phyloP scores from a whole-genome alignment of 331 rosid species.

The Arachis monticola region DNA sequence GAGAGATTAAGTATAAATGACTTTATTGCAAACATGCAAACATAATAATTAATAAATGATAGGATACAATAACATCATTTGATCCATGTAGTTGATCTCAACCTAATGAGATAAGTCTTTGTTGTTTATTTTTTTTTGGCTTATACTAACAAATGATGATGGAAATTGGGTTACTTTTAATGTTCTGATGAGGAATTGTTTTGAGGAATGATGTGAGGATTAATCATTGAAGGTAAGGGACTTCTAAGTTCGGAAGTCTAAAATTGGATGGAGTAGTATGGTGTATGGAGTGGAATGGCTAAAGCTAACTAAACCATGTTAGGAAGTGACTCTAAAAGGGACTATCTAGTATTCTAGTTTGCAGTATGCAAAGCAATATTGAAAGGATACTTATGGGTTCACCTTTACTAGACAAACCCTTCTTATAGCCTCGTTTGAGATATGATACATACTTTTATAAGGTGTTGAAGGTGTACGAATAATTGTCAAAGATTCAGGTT shows the following conservation, averaged over 20 bases:
- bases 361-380: background rate
- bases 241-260: too few species aligned
- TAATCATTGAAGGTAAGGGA: background rate
- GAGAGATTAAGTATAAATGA: too few species aligned
- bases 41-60: too few species aligned
- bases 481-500: constrained; percentile 84
- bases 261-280: too few species aligned
- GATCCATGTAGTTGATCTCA: background rate
- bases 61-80: too few species aligned
- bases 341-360: background rate
- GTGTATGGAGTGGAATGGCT: too few species aligned
- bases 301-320: too few species aligned
- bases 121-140: background rate
- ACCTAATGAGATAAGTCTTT: background rate
- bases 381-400: background rate
- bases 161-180: background rate
- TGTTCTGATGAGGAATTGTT: background rate
- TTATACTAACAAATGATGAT: background rate
- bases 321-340: too few species aligned
- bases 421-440: constrained; percentile 41
- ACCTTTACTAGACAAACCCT: background rate
- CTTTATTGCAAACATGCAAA: too few species aligned
- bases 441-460: constrained; percentile 83
- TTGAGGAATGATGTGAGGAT: background rate
- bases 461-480: constrained; percentile 91